A percentile compares a stretch with the other conserved stretches of the same genome.
Conservation (phyloP, 139 green algal genomes). For the Auxenochlorella protothecoides region DNA sequence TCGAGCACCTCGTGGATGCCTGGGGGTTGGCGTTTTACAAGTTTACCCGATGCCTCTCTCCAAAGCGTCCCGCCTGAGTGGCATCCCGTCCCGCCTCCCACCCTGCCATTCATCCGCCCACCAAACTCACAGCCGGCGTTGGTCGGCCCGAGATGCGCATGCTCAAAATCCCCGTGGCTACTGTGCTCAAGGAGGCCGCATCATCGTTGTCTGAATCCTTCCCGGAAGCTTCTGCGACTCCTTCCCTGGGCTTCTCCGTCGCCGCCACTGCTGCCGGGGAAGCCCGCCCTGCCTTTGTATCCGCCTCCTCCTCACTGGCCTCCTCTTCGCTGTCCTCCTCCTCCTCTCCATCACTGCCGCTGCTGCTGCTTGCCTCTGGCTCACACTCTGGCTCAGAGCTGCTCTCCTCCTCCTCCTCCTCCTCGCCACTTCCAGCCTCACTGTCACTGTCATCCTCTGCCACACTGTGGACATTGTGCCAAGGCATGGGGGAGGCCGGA, state of each 20-base stretch:
- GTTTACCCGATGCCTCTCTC: background rate
- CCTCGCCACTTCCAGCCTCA: slow-evolving; percentile 2
- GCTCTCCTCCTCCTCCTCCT: slow-evolving; percentile 1
- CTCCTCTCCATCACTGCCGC: background rate
- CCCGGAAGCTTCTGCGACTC: too few relatives aligned
- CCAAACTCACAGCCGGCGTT: too few relatives aligned
- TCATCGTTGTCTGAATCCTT: too few relatives aligned
- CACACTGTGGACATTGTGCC: background rate
- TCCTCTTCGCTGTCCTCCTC: background rate
- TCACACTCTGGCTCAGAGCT: background rate
- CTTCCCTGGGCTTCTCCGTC: too few relatives aligned
- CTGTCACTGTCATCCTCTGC: slow-evolving; percentile 5
- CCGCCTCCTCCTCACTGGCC: slow-evolving; percentile 1
- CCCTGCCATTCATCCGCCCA: too few relatives aligned
- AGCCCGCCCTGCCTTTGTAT: background rate
- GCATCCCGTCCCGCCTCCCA: too few relatives aligned
- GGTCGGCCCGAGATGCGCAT: too few relatives aligned
- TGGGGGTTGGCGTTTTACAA: background rate
- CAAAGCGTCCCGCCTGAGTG: too few relatives aligned
- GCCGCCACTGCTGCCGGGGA: too few relatives aligned
- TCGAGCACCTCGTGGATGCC: background rate
- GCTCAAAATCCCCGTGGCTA: too few relatives aligned
- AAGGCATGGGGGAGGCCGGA: background rate
- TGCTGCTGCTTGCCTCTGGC: too few relatives aligned
- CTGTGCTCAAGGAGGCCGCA: too few relatives aligned